phyloP scores from a whole-genome alignment of 768 basidiomycete genomes.

The Xerocomellus intermedius region DNA sequence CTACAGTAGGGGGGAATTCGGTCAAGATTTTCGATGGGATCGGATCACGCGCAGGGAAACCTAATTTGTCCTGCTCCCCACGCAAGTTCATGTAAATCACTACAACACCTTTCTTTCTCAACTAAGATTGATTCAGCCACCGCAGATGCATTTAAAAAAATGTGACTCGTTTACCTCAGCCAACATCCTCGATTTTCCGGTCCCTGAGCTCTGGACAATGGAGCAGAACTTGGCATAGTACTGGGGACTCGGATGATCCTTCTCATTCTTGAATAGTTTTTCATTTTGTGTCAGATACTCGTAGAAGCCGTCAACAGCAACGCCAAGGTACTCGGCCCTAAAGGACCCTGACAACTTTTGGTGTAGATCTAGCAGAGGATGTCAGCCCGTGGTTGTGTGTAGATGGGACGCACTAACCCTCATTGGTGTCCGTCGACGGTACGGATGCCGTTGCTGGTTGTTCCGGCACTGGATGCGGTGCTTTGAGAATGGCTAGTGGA shows the following conservation, averaged over 20 bases:
- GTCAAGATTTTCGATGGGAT: conserved; percentile 15
- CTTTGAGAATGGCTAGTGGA: not conserved
- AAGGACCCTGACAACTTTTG: not conserved
- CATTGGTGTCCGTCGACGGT: no score
- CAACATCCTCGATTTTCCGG: conserved; percentile 1
- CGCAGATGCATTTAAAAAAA: no score
- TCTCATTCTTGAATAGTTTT: not conserved
- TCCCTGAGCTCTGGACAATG: conserved; percentile 1
- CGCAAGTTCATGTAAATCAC: conserved; percentile 21
- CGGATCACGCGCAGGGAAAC: conserved; percentile 15
- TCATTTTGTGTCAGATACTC: conserved; percentile 7
- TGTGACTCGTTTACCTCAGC: not conserved
- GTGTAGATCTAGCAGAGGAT: no score
- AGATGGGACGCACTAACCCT: no score
- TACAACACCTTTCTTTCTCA: conserved; percentile 9
- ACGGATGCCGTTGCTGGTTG: no score
- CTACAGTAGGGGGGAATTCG: not conserved
- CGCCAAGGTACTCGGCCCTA: not conserved
- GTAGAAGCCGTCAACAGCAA: not conserved
- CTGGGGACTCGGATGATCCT: no score
- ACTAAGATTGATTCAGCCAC: not conserved
- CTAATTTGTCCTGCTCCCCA: not conserved
- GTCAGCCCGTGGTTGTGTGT: no score
- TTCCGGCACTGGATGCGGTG: no score
- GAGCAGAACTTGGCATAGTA: conserved; percentile 8